Evolutionary conservation across 75 land plant species (phyloP), one percentile per base, ranked within the genome.

Genomic region (Pseudotsuga menziesii): DNA sequence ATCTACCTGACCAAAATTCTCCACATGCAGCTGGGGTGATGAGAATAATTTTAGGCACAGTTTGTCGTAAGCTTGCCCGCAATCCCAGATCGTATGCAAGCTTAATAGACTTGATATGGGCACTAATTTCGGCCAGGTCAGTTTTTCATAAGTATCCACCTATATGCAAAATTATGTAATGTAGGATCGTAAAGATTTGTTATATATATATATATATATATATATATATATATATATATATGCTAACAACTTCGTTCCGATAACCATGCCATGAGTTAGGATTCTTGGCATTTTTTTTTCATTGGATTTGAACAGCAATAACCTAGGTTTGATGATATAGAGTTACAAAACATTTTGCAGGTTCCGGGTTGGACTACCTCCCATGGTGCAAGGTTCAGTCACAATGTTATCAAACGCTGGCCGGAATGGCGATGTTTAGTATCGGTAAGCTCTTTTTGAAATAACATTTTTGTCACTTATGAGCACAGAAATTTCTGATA

Each of bases 391-490:
- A 41, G 58, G 85, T 36, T 92, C 95, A 2, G 85, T 92, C 52
- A 83, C 81, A 58, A 90, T 92, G 36, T 79, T 92, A 13, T 91
- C 93, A 4, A 87, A 92, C 66, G 89, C 93, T 13, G 95, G 93
- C 15, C 82, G 93, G 95, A 35, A 86, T 92, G 89, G 93, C 93
- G 60, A 92, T 92, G 95, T 92, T 92, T 77, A 91, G 93, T 83
- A 86, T 92, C 70, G 93, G 92, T 88, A 74, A 25, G 57, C 32
- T 52, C 54, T 11, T 32, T 16, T 58, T 20, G 1, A 25, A 69
- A 8, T 35, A 61, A 9, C 16, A 19, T 19, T 35, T 64, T 27
- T 27, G 9, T 9, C 4, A 4, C 15, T 63, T 27, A 13, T 16
- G 35, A 14, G 5, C 5, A 67, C 9, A 39, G 8, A 19, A 2